phyloP scores from a whole-genome alignment of 345 rosid species.

The Eucalyptus regnans region DNA sequence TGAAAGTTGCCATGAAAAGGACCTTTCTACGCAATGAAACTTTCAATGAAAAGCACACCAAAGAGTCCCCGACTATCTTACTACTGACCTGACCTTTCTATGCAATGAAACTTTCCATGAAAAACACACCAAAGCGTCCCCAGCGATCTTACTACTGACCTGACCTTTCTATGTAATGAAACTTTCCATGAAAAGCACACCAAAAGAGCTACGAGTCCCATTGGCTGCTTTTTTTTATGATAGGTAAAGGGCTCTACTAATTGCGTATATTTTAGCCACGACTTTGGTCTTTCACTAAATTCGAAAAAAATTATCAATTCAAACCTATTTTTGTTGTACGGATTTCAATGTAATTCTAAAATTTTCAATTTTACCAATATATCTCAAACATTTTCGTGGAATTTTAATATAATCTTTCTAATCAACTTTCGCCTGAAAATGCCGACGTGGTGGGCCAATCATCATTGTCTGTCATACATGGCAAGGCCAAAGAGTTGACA shows the following conservation, averaged over 20 bases:
- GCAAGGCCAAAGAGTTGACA: neutral
- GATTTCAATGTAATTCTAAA: no score
- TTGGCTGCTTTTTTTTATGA: neutral
- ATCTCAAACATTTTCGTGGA: neutral
- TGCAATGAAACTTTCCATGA: no score
- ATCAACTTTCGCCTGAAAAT: rapidly evolving
- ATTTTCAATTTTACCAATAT: neutral
- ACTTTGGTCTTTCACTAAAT: neutral
- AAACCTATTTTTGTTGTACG: rapidly evolving
- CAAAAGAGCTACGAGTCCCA: neutral
- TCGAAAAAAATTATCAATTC: neutral
- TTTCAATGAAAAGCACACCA: no score
- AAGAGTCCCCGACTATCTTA: no score
- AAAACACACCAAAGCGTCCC: no score
- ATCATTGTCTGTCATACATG: rapidly evolving
- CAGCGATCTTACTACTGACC: rapidly evolving
- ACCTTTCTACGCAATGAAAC: no score
- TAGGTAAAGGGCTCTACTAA: neutral
- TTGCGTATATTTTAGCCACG: neutral
- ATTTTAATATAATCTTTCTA: neutral
- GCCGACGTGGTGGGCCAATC: rapidly evolving
- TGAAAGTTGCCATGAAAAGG: no score
- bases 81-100: no score
- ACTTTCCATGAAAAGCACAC: neutral
- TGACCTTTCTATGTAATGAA: rapidly evolving